These are phyloP conservation scores for Tylopilus rubrobrunneus DNA, from an alignment of 768 basidiomycete genomes.

Conservation along the genomic window DNA sequence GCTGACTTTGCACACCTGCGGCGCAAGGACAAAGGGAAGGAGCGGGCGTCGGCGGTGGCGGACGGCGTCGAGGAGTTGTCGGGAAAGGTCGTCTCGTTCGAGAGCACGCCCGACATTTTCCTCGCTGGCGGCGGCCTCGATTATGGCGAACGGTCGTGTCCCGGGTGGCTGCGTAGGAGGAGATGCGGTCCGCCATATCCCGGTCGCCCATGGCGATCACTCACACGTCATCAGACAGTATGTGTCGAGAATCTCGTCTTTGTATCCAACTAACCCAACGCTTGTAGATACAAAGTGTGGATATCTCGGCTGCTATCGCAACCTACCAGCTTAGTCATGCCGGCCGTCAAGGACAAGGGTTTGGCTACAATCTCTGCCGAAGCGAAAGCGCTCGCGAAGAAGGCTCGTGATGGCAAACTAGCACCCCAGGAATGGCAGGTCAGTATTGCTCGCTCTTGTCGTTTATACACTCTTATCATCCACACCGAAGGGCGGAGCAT, in stretches of 20 bases:
- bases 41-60: not conserved
- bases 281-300: slow-evolving; percentile 86
- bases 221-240: slow-evolving; percentile 39
- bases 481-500: slow-evolving; percentile 77
- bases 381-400: slow-evolving; percentile 88
- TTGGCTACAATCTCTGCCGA: slow-evolving; percentile 90
- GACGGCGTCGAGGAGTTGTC: slow-evolving; percentile 15
- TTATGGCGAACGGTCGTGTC: slow-evolving; percentile 34
- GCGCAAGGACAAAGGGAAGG: slow-evolving; percentile 29
- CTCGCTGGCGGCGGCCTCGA: slow-evolving; percentile 27
- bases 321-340: slow-evolving; percentile 96
- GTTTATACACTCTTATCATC: not conserved
- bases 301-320: slow-evolving; percentile 95
- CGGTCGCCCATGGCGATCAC: not conserved
- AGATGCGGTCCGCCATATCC: not conserved
- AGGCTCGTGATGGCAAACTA: slow-evolving; percentile 95
- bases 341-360: slow-evolving; percentile 95
- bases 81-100: slow-evolving; percentile 33
- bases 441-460: slow-evolving; percentile 5
- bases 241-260: slow-evolving; percentile 27
- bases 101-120: slow-evolving; percentile 32
- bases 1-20: slow-evolving; percentile 18
- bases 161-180: slow-evolving; percentile 27
- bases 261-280: not conserved
- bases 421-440: slow-evolving; percentile 96